Percentiles rank a stretch among this genome's conserved stretches.
Conservation (phyloP, 2,329 filamentous ascomycete species). For the Furcasterigmium furcatum region DNA sequence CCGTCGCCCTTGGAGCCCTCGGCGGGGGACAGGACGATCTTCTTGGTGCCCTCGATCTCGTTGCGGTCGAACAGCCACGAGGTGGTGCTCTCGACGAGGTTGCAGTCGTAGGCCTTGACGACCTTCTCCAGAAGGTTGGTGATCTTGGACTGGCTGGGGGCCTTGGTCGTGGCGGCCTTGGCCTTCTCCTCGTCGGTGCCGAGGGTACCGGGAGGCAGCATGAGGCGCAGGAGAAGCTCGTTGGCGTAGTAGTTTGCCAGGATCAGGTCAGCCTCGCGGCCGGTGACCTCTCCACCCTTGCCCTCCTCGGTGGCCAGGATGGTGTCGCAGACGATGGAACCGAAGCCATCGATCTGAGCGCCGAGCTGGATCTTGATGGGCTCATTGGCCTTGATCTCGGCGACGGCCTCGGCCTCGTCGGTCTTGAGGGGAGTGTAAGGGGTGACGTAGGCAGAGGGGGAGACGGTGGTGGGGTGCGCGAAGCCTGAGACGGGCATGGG, state of each 20-base stretch:
- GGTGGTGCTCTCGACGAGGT: constrained; percentile 94
- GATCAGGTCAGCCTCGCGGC: constrained; percentile 80
- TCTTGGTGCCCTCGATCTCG: constrained; percentile 96
- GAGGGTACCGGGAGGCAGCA: constrained; percentile 86
- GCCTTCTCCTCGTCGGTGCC: constrained; percentile 85
- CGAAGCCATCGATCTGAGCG: constrained; percentile 96
- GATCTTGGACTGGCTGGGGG: constrained; percentile 83
- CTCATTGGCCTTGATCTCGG: constrained; percentile 79
- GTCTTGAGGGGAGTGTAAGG: constrained; percentile 91
- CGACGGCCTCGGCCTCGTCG: constrained; percentile 79
- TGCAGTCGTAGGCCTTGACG: constrained; percentile 85
- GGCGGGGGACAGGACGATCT: constrained; percentile 86
- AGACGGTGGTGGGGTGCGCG: constrained; percentile 91
- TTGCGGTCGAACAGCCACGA: constrained; percentile 96
- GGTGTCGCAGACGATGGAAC: constrained; percentile 93
- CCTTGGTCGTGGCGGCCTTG: constrained; percentile 80
- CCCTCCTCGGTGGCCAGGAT: constrained; percentile 68
- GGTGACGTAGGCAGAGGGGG: constrained; percentile 89
- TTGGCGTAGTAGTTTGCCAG: constrained; percentile 94
- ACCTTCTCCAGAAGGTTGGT: constrained; percentile 87
- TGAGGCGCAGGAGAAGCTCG: constrained; percentile 85
- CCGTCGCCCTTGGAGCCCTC: constrained; percentile 92
- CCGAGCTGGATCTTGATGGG: constrained; percentile 97
- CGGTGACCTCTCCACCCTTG: constrained; percentile 62
- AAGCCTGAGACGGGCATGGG: constrained; percentile 60